Evolutionary conservation across 495 filamentous ascomycete genomes (phyloP).

Genomic region (Xylaria bambusicola): DNA sequence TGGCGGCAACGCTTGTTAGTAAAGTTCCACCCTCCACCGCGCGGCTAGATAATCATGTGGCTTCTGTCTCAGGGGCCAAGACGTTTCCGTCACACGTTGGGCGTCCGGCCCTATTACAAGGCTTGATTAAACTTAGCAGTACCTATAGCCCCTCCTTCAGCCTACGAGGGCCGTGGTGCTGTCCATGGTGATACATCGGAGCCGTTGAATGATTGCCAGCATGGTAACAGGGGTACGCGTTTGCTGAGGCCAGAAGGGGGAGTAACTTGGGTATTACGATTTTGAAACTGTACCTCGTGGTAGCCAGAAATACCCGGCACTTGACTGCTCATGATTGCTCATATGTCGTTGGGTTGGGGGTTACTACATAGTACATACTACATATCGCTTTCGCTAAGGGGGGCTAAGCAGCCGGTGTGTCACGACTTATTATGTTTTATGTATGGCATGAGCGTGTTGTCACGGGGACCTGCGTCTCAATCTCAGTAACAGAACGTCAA

Average conservation of each 20-base stretch:
- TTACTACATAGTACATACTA: slow-evolving; percentile 1
- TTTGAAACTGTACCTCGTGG: not conserved
- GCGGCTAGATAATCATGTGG: slow-evolving; percentile 3
- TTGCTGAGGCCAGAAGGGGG: not conserved
- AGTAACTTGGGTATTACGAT: not conserved
- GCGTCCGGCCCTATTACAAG: not conserved
- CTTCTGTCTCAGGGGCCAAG: slow-evolving; percentile 2
- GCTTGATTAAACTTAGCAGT: too few species aligned
- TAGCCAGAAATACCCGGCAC: not conserved
- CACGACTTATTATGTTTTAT: too few species aligned
- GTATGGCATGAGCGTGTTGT: slow-evolving; percentile 1
- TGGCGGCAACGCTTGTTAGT: too few species aligned
- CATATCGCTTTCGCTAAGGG: too few species aligned
- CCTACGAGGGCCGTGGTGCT: not conserved
- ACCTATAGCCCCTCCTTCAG: not conserved
- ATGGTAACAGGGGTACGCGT: not conserved
- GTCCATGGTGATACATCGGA: too few species aligned
- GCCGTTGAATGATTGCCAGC: not conserved
- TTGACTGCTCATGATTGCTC: not conserved
- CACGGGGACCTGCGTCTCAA: slow-evolving; percentile 11
- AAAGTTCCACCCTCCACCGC: not conserved
- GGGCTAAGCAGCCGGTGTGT: not conserved
- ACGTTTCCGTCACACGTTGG: slow-evolving; percentile 9
- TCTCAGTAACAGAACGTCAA: not conserved
- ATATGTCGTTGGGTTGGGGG: not conserved